Conservation (phyloP, 805 yeast species). For the Kodamaea neixiangensis region DNA sequence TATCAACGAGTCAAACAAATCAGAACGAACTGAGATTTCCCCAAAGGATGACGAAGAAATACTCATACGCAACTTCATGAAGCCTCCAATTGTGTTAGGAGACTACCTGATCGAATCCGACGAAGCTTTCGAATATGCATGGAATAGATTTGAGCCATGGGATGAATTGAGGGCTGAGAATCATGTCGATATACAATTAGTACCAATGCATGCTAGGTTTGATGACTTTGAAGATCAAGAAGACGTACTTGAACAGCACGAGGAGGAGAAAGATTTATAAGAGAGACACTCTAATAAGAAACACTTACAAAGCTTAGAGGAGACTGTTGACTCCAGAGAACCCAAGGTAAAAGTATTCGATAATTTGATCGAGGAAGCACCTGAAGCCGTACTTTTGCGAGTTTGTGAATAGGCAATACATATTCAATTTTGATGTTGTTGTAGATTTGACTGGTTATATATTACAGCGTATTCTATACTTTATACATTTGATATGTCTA, state of each 20-base stretch:
- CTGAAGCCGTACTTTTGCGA: too few relatives aligned
- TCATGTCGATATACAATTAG: constrained; percentile 39
- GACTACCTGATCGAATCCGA: constrained; percentile 37
- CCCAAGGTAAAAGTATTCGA: too few relatives aligned
- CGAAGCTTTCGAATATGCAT: constrained; percentile 45
- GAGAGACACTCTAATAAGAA: too few relatives aligned
- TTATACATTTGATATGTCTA: background rate
- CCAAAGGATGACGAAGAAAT: constrained; percentile 15
- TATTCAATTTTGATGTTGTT: background rate
- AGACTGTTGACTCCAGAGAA: too few relatives aligned
- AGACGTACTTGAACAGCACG: background rate
- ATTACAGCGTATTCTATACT: background rate
- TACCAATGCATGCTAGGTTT: constrained; percentile 22
- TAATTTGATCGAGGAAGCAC: too few relatives aligned
- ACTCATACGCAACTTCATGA: constrained; percentile 18
- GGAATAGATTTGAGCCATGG: constrained; percentile 50
- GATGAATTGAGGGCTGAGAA: constrained; percentile 43
- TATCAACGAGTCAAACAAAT: constrained; percentile 41
- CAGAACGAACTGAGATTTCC: constrained; percentile 35
- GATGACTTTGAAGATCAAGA: background rate
- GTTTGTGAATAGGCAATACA: background rate
- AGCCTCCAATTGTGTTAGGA: constrained; percentile 41
- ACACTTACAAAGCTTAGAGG: too few relatives aligned
- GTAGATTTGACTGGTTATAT: too few relatives aligned
- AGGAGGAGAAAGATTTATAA: background rate